These are phyloP conservation scores for Phytophthora idaei DNA, from an alignment of 352 stramenopile genomes.

Conservation along the genomic window DNA sequence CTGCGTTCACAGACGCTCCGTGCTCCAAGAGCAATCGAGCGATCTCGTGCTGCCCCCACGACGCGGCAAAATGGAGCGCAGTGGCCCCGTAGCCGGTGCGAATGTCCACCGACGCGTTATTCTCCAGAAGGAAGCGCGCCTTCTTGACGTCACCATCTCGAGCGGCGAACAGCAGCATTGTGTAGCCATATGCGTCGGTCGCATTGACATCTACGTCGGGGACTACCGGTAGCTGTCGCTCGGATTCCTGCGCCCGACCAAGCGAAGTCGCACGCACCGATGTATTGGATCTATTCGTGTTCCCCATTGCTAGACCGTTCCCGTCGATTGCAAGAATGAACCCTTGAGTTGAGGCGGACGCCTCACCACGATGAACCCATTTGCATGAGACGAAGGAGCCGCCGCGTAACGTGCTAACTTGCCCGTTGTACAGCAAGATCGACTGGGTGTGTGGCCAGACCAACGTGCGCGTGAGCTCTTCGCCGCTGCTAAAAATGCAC, in stretches of 20 bases:
- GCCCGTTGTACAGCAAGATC: not conserved
- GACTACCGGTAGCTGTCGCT: slow-evolving; percentile 3
- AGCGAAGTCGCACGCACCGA: not conserved
- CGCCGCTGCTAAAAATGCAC: slow-evolving; percentile 4
- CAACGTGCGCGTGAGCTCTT: not conserved
- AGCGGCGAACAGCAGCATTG: slow-evolving; percentile 22
- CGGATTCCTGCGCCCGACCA: not conserved
- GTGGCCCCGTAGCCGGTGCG: slow-evolving; percentile 27
- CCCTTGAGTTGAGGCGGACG: not conserved
- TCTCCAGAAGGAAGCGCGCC: slow-evolving; percentile 22
- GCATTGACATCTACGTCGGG: slow-evolving; percentile 12
- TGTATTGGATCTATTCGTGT: slow-evolving; percentile 7
- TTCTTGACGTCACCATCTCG: slow-evolving; percentile 23
- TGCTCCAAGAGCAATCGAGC: slow-evolving; percentile 24
- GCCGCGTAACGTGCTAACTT: slow-evolving; percentile 1
- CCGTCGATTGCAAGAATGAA: slow-evolving; percentile 18
- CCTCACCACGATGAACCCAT: not conserved
- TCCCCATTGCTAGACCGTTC: slow-evolving; percentile 10
- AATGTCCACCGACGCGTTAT: slow-evolving; percentile 22
- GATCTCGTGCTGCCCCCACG: slow-evolving; percentile 7
- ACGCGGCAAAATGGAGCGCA: slow-evolving; percentile 28
- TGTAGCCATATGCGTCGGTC: slow-evolving; percentile 21
- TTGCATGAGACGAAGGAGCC: not conserved
- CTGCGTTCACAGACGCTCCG: slow-evolving; percentile 19
- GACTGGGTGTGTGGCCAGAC: slow-evolving; percentile 11